Percentiles rank a stretch among this genome's conserved stretches.
These are phyloP conservation scores for Ceratobasidium sp. DNA, from an alignment of 1,284 basidiomycete genomes.

Conservation along the genomic window DNA sequence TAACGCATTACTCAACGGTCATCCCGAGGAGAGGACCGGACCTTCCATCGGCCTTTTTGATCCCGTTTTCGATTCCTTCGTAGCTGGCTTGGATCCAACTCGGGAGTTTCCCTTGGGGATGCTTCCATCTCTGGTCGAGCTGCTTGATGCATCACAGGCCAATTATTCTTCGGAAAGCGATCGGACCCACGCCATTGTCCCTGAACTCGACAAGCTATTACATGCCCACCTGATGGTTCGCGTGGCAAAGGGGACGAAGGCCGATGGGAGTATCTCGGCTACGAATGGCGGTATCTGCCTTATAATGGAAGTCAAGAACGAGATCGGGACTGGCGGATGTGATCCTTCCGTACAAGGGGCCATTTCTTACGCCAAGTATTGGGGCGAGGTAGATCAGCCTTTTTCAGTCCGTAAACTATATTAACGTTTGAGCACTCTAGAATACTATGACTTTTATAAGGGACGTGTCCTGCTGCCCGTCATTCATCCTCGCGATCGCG, in stretches of 20 bases:
- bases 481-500: slow-evolving; percentile 45
- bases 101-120: not conserved
- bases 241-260: no score
- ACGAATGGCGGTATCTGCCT: no score
- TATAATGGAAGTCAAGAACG: slow-evolving; percentile 7
- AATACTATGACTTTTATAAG: not conserved
- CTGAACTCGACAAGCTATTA: no score
- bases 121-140: not conserved
- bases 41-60: slow-evolving; percentile 4
- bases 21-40: not conserved
- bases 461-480: slow-evolving; percentile 44
- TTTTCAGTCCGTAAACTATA: no score
- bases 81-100: not conserved
- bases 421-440: no score
- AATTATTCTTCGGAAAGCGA: not conserved
- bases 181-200: no score
- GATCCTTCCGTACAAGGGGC: slow-evolving; percentile 38
- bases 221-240: no score
- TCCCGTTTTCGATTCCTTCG: slow-evolving; percentile 19
- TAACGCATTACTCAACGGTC: no score
- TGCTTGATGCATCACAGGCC: not conserved
- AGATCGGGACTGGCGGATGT: slow-evolving; percentile 14
- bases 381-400: no score
- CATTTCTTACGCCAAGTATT: slow-evolving; percentile 7
- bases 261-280: no score